Evolutionary conservation across 2,329 filamentous ascomycete genomes (phyloP), one percentile per base, ranked within the genome.

Genomic region (Pseudogymnoascus sp.): DNA sequence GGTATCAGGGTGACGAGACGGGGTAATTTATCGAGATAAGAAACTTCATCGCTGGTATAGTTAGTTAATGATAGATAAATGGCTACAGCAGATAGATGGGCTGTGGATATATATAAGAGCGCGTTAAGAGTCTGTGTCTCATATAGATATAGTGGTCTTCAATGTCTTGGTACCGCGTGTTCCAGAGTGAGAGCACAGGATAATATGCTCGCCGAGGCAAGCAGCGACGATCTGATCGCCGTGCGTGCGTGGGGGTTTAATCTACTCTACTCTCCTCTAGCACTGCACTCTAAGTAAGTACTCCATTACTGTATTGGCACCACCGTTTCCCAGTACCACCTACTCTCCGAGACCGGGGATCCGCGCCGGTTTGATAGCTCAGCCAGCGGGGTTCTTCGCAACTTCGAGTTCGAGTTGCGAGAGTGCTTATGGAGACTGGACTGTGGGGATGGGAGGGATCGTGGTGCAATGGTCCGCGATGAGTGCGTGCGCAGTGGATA

Each of bases 1-100:
- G 37, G 37, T 16, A 41, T 6, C 16, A 41, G 37, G 37, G 14
- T 31, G 8, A 76, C 78, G 41, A 75, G 73, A 41, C n/a, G 37
- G 37, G 19, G n/a, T 41, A 41, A 41, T 41, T 41, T 16, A 41
- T 41, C 37, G n/a, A 16, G 37, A 41, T 41, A 41, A 41, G 28
- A 31, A 7, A 31, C 28, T 31, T 31, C 28, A 31, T 31, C 28
- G 28, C 28, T 31, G 28, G 28, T 6, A 31, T 31, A 31, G 28
- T 31, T 31, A 1, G 6, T 28, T 5, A 6, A 31, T 31, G 28
- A 8, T 31, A 31, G 7, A 31, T 31, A 41, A n/a, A 41, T 41
- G n/a, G 28, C 8, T 31, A 31, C 28, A 31, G 6, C 28, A 31
- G 28, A 31, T 31, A 31, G 28, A 31, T 31, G 28, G 28, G 28